Evolutionary conservation across 176 grass and related monocot species (phyloP), one percentile per base, ranked within the genome.

Genomic region (Avena insularis): DNA sequence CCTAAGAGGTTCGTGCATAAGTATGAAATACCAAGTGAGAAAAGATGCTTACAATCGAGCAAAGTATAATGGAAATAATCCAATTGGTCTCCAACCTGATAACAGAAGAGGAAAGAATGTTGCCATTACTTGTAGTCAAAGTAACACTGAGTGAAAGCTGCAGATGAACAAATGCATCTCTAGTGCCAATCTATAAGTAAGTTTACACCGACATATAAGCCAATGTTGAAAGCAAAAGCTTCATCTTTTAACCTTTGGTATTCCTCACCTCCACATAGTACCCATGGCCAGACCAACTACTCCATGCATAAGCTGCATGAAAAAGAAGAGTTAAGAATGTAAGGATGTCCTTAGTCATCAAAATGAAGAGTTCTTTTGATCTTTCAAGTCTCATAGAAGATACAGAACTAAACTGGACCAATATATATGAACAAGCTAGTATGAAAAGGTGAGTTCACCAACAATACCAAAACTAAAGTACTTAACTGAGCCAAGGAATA

Each of bases 291-390:
- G 86, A 92, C 93, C 96, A 90, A 98, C 93, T 74, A 94, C 73
- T 67, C 96, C 96, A 84, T 98, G 93, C 92, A 95, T 94, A 67
- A 98, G 90, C 96, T 98, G 90, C 80, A 95, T 73, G 83, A 80
- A 75, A 75, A 74, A 69, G 9, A 67, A 83, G 57, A 17, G 75
- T 19, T 83, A 77, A 35, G 62, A 65, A 83, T 48, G 33, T 71
- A 49, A 20, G 17, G 84, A 40, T 85, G 0, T 38, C 19, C 47
- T 19, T 25, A 66, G 29, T 77, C 19, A 66, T 73, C 7, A 49
- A 21, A 51, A 20, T 59, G 21, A 29, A 82, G 19, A 16, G 31
- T 74, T 15, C 23, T 67, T 77, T 46, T 47, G 48, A 36, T 78
- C 10, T 78, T 70, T 86, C 35, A 86, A 66, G 56, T 78, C 27